phyloP scores from a whole-genome alignment of 192 early-diverging fungal species.

The Coemansia biformis region DNA sequence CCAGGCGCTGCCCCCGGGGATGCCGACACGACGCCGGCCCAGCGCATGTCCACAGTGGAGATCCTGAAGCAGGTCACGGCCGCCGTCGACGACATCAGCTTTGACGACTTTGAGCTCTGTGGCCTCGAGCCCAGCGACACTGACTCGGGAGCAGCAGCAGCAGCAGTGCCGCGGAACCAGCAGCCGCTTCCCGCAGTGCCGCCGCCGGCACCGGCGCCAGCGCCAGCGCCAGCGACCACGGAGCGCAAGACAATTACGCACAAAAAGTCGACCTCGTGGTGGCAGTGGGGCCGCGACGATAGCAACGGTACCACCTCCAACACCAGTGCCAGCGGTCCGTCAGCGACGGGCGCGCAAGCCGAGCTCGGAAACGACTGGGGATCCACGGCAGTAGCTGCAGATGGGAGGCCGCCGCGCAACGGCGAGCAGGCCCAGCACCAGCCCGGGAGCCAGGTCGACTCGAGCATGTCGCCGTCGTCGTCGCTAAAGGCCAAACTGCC shows the following conservation, averaged over 20 bases:
- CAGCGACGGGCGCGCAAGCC: not conserved
- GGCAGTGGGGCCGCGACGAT: constrained; percentile 43
- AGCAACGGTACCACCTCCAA: not conserved
- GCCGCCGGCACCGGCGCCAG: no score
- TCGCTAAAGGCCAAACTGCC: constrained; percentile 39
- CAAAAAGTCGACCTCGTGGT: constrained; percentile 47
- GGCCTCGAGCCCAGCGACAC: constrained; percentile 9
- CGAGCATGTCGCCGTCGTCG: not conserved
- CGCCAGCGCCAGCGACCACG: not conserved
- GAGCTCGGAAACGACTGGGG: not conserved
- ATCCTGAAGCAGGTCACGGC: constrained; percentile 46
- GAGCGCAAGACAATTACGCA: constrained; percentile 32
- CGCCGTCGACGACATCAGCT: constrained; percentile 40
- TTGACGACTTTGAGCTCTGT: constrained; percentile 35
- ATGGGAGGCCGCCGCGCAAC: not conserved
- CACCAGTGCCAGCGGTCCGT: not conserved
- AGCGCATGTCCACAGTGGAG: constrained; percentile 45
- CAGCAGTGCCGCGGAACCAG: no score
- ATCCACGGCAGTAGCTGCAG: not conserved
- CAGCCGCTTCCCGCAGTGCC: no score
- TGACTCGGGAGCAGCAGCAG: not conserved
- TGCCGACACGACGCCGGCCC: no score
- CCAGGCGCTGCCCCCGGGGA: not conserved
- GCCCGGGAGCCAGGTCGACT: not conserved
- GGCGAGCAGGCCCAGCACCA: not conserved